A percentile compares a stretch with the other conserved stretches of the same genome.
These are phyloP conservation scores for Termitomyces bulborhizus DNA, from an alignment of 768 basidiomycete genomes.

Conservation along the genomic window DNA sequence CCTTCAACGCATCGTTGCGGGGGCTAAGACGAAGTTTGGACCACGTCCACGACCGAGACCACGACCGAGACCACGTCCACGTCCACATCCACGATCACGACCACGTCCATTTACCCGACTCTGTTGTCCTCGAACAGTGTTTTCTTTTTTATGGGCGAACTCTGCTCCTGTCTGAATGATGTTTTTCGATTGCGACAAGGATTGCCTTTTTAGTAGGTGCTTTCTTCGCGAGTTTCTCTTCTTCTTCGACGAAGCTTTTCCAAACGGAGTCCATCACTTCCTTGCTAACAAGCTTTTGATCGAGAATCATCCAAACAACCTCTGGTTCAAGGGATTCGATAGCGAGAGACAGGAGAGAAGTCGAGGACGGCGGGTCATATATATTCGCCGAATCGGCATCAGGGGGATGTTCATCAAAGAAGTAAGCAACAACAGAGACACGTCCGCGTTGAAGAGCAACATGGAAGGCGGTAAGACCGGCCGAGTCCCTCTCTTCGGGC, in stretches of 20 bases:
- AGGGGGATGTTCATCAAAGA: slow-evolving; percentile 57
- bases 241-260: slow-evolving; percentile 37
- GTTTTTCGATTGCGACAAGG: neutral
- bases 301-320: slow-evolving; percentile 57
- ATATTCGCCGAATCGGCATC: slow-evolving; percentile 45
- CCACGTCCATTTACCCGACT: slow-evolving; percentile 24
- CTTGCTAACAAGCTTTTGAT: slow-evolving; percentile 44
- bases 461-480: slow-evolving; percentile 61
- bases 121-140: neutral
- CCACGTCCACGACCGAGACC: slow-evolving; percentile 22
- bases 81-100: slow-evolving; percentile 25
- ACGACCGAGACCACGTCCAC: slow-evolving; percentile 24
- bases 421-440: slow-evolving; percentile 46
- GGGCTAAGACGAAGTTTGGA: neutral
- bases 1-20: slow-evolving; percentile 10
- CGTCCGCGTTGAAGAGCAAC: slow-evolving; percentile 50
- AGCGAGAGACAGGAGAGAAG: slow-evolving; percentile 48
- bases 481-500: slow-evolving; percentile 59
- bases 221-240: slow-evolving; percentile 18
- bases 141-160: neutral
- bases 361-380: slow-evolving; percentile 38
- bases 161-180: neutral
- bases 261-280: slow-evolving; percentile 47
- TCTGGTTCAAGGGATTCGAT: slow-evolving; percentile 58
- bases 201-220: slow-evolving; percentile 14